These are phyloP conservation scores for Ophiostoma ips DNA, from an alignment of 2,329 filamentous ascomycete species.

Conservation along the genomic window DNA sequence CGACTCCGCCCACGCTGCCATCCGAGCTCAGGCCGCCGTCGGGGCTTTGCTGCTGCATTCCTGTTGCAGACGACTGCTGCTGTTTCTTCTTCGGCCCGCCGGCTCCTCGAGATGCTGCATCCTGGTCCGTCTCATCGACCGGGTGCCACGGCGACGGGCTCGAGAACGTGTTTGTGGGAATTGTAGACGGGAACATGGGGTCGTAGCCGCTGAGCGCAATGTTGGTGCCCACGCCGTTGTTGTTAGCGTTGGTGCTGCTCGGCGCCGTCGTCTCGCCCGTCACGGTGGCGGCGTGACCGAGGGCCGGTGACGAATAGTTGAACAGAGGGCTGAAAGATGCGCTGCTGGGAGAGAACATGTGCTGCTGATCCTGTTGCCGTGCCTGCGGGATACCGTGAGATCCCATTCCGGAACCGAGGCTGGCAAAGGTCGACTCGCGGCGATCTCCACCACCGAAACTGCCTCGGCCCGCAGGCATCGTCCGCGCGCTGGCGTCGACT, in stretches of 20 bases:
- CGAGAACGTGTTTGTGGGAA: constrained; percentile 39
- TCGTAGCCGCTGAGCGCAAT: constrained; percentile 30
- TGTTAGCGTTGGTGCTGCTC: not conserved
- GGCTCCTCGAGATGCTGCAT: constrained; percentile 4
- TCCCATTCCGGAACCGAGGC: not conserved
- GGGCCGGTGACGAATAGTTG: not conserved
- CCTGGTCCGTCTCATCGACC: constrained; percentile 20
- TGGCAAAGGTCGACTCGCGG: not conserved
- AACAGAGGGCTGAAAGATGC: not conserved
- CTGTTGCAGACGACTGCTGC: not conserved
- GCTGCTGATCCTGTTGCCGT: not conserved
- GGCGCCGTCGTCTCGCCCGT: not conserved
- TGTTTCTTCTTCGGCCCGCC: not conserved
- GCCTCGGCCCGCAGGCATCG: not conserved
- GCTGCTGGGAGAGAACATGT: not conserved
- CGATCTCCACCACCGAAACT: not conserved
- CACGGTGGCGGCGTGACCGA: not conserved
- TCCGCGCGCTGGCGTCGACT: not conserved
- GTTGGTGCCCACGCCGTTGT: not conserved
- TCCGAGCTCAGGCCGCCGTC: constrained; percentile 31
- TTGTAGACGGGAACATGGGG: constrained; percentile 41
- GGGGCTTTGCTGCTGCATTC: constrained; percentile 26
- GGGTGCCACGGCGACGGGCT: constrained; percentile 36
- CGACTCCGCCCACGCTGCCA: constrained; percentile 32
- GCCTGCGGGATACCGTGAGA: not conserved